Evolutionary conservation across 2,329 filamentous ascomycete genomes (phyloP), one percentile per base, ranked within the genome.

Genomic region (Talaromyces islandicus): DNA sequence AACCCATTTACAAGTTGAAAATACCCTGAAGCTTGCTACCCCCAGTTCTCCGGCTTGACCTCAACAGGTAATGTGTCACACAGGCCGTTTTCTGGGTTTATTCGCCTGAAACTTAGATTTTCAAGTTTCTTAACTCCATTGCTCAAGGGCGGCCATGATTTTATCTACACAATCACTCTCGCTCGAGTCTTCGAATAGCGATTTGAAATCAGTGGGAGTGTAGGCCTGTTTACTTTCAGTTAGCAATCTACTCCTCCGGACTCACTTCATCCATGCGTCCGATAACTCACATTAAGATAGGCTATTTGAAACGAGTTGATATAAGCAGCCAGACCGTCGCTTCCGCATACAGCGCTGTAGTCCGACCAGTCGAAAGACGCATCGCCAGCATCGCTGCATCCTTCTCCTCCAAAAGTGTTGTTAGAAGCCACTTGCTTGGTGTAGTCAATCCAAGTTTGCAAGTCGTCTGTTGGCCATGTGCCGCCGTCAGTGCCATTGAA

Each of bases 361-460:
- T 60, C 46, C 2, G 53, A 52, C 53, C 58, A 60, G 30, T 60
- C 32, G 27, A 51, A 60, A 3, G 53, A 52, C 6, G 58, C 41
- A 32, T 60, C 58, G 5, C 58, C 58, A 9, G 58, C 58, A 56
- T 56, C 41, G 7, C 56, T n/a, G 24, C 58, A 56, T 52, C 58
- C 58, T 32, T 60, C 58, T 24, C 53, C 53, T 7, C 58, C 58
- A 52, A 60, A 60, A 3, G 58, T 56, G 17, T 60, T 60, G 24
- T 56, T 60, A 3, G 29, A 48, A 11, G 58, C 52, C 14, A 60
- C 58, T 38, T 56, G 7, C 19, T 51, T 38, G 10, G 41, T 60
- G 35, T 60, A 60, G 19, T 56, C 53, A 56, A 60, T 24, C 58
- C 53, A 60, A 21, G 14, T 51, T 51, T 52, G 21, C 10, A 43